A percentile compares a stretch with the other conserved stretches of the same genome.
These are phyloP conservation scores for Sarocladium kiliense DNA, from an alignment of 2,329 filamentous ascomycete genomes.

Conservation along the genomic window DNA sequence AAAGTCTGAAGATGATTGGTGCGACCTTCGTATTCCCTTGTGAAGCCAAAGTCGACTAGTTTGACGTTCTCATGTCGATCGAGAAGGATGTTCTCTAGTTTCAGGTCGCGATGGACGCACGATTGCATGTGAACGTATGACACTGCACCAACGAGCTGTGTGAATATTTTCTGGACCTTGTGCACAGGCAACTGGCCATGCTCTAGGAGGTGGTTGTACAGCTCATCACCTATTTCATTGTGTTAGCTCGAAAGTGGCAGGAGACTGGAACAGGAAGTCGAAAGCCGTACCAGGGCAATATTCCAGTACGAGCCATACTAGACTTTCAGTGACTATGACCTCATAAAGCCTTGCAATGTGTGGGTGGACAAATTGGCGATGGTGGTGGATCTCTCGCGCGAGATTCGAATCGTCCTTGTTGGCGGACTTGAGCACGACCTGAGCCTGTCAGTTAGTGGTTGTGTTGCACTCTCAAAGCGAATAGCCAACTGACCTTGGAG, in stretches of 20 bases:
- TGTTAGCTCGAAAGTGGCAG: constrained; percentile 20
- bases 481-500: constrained; percentile 92
- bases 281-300: constrained; percentile 74
- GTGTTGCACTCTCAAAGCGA: too few species aligned
- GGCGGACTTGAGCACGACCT: constrained; percentile 98
- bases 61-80: constrained; percentile 98
- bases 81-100: constrained; percentile 84
- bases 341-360: constrained; percentile 97
- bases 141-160: constrained; percentile 91
- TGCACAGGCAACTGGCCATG: constrained; percentile 77
- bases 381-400: constrained; percentile 95
- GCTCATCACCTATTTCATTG: constrained; percentile 68
- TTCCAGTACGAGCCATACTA: constrained; percentile 96
- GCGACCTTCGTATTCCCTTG: constrained; percentile 92
- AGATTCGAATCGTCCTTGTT: constrained; percentile 95
- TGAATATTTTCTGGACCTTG: constrained; percentile 93
- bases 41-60: constrained; percentile 96
- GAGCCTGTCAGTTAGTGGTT: constrained; percentile 9
- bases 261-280: not conserved
- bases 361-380: constrained; percentile 94
- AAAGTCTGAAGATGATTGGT: constrained; percentile 94
- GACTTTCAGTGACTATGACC: constrained; percentile 89
- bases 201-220: constrained; percentile 91
- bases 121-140: constrained; percentile 91
- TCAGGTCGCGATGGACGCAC: constrained; percentile 94